These are phyloP conservation scores for Fonsecaea pedrosoi DNA, from an alignment of 2,329 filamentous ascomycete genomes.

Conservation along the genomic window DNA sequence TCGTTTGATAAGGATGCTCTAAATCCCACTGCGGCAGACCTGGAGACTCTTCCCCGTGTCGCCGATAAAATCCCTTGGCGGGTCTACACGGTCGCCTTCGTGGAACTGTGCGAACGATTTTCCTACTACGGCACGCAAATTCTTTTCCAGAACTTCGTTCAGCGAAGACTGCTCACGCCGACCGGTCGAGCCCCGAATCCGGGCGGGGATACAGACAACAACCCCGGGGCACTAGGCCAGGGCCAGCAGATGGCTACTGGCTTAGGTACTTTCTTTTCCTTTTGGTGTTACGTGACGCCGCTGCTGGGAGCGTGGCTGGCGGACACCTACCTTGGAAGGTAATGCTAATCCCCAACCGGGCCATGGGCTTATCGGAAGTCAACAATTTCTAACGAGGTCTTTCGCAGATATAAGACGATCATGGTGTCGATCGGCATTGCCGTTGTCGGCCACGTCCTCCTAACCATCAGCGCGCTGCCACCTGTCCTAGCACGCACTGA, in stretches of 20 bases:
- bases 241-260: constrained; percentile 63
- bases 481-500: constrained; percentile 40
- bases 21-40: constrained; percentile 46
- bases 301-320: constrained; percentile 47
- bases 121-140: constrained; percentile 76
- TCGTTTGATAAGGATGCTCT: constrained; percentile 27
- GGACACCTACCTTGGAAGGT: constrained; percentile 48
- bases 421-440: constrained; percentile 42
- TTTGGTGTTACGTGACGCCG: constrained; percentile 54
- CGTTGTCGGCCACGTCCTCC: constrained; percentile 46
- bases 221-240: constrained; percentile 62
- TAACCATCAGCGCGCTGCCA: constrained; percentile 42
- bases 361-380: neutral
- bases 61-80: constrained; percentile 67
- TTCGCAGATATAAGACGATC: constrained; percentile 46
- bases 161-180: constrained; percentile 58
- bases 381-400: neutral
- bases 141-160: constrained; percentile 70
- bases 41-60: constrained; percentile 46
- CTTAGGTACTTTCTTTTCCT: constrained; percentile 63
- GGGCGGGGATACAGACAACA: constrained; percentile 52
- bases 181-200: constrained; percentile 55
- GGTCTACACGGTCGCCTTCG: constrained; percentile 73
- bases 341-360: neutral
- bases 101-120: constrained; percentile 78